phyloP scores from a whole-genome alignment of 1,284 basidiomycete genomes.

The Fomes fomentarius region DNA sequence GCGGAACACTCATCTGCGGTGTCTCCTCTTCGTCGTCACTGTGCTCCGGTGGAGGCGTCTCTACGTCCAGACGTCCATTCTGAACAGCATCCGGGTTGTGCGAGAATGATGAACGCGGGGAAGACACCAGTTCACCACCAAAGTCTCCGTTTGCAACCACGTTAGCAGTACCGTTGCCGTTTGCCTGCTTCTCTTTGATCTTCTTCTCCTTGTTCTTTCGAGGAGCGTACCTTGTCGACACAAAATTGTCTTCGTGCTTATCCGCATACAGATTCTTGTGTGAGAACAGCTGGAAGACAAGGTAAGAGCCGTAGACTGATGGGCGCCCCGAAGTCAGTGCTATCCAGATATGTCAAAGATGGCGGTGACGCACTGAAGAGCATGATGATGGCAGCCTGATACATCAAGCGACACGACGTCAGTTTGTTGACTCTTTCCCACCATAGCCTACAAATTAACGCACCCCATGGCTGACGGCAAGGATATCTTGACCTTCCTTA shows the following conservation, averaged over 20 bases:
- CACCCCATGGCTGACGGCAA: slow-evolving; percentile 81
- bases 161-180: neutral
- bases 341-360: neutral
- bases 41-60: slow-evolving; percentile 14
- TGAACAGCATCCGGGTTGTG: too few species aligned
- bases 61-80: too few species aligned
- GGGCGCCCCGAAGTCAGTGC: neutral
- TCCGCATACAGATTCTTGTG: slow-evolving; percentile 78
- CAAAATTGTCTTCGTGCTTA: slow-evolving; percentile 35
- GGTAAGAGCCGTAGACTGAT: slow-evolving; percentile 71
- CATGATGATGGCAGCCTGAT: slow-evolving; percentile 75
- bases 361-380: slow-evolving; percentile 63
- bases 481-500: slow-evolving; percentile 52
- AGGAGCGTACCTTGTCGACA: slow-evolving; percentile 43
- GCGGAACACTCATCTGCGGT: slow-evolving; percentile 57
- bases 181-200: neutral
- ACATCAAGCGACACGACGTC: slow-evolving; percentile 1
- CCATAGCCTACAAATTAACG: slow-evolving; percentile 28
- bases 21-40: slow-evolving; percentile 47
- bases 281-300: slow-evolving; percentile 87
- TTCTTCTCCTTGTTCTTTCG: slow-evolving; percentile 15
- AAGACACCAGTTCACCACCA: neutral
- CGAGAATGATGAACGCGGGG: neutral
- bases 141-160: neutral
- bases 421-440: neutral